Conservation (phyloP, 2,329 filamentous ascomycete genomes). For the Penicillium sp. region DNA sequence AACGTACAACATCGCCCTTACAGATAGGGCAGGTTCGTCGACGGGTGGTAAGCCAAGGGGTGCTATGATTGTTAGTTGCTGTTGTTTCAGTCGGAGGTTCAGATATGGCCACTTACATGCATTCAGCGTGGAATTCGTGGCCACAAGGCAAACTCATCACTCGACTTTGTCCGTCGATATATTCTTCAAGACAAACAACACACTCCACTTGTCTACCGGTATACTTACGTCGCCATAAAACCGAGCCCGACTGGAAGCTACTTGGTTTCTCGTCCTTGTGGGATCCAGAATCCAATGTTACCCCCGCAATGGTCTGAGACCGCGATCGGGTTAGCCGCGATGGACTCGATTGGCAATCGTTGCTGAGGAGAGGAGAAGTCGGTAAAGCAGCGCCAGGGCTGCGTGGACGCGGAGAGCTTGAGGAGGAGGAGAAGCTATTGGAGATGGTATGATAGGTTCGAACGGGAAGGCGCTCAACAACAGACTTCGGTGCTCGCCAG, state of each 20-base stretch:
- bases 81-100: neutral
- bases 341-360: slow-evolving; percentile 30
- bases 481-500: slow-evolving; percentile 96
- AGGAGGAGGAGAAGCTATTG: slow-evolving; percentile 60
- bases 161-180: slow-evolving; percentile 86
- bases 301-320: slow-evolving; percentile 39
- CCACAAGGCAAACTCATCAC: slow-evolving; percentile 98
- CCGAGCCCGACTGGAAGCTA: slow-evolving; percentile 28
- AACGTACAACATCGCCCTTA: slow-evolving; percentile 87
- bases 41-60: slow-evolving; percentile 93
- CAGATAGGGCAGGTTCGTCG: slow-evolving; percentile 98
- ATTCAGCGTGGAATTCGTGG: slow-evolving; percentile 95
- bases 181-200: slow-evolving; percentile 95
- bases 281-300: slow-evolving; percentile 22
- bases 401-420: slow-evolving; percentile 57
- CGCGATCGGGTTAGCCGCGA: slow-evolving; percentile 35
- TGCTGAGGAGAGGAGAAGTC: slow-evolving; percentile 72
- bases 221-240: slow-evolving; percentile 56
- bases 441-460: slow-evolving; percentile 89
- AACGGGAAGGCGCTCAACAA: slow-evolving; percentile 92
- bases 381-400: slow-evolving; percentile 68
- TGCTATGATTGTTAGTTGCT: slow-evolving; percentile 50
- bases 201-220: slow-evolving; percentile 76
- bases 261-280: slow-evolving; percentile 49
- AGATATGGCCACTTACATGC: slow-evolving; percentile 73